Evolutionary conservation across 192 early-diverging fungal genomes (phyloP).

Genomic region (Gonapodya sp.): DNA sequence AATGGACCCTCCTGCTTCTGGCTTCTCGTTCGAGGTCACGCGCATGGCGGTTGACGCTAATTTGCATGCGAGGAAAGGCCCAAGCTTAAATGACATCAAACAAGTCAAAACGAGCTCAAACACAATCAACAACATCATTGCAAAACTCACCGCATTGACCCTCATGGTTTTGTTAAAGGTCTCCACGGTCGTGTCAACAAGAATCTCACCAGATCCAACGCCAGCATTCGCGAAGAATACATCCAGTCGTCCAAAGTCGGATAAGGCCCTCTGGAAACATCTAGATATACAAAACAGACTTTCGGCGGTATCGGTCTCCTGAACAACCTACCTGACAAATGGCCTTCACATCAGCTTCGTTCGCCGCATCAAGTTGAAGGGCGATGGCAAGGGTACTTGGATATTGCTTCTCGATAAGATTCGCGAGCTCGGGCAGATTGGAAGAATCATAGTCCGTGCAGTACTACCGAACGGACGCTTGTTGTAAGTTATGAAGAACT

Average conservation of each 20-base stretch:
- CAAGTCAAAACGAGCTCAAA: not conserved
- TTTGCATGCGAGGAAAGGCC: slow-evolving; percentile 34
- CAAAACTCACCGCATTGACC: not conserved
- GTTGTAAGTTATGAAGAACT: no score
- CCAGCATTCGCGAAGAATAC: slow-evolving; percentile 49
- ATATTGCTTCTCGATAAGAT: slow-evolving; percentile 25
- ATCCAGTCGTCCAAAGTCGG: slow-evolving; percentile 32
- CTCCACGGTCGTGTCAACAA: not conserved
- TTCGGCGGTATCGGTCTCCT: no score
- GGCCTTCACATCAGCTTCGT: slow-evolving; percentile 21
- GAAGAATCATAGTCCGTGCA: slow-evolving; percentile 27
- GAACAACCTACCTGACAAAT: no score
- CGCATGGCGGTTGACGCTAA: slow-evolving; percentile 32
- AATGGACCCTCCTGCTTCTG: slow-evolving; percentile 30
- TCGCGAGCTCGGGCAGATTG: slow-evolving; percentile 26
- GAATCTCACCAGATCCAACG: not conserved
- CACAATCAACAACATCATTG: not conserved
- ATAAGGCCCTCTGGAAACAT: slow-evolving; percentile 29
- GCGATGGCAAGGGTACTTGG: slow-evolving; percentile 23
- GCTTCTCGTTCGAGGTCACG: slow-evolving; percentile 29
- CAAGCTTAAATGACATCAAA: not conserved
- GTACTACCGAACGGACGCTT: slow-evolving; percentile 28
- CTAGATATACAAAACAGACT: no score
- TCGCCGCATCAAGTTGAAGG: slow-evolving; percentile 33
- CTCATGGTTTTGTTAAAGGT: not conserved